Evolutionary conservation across 2,329 filamentous ascomycete genomes (phyloP), one percentile per base, ranked within the genome.

Genomic region (Fusarium sp.): DNA sequence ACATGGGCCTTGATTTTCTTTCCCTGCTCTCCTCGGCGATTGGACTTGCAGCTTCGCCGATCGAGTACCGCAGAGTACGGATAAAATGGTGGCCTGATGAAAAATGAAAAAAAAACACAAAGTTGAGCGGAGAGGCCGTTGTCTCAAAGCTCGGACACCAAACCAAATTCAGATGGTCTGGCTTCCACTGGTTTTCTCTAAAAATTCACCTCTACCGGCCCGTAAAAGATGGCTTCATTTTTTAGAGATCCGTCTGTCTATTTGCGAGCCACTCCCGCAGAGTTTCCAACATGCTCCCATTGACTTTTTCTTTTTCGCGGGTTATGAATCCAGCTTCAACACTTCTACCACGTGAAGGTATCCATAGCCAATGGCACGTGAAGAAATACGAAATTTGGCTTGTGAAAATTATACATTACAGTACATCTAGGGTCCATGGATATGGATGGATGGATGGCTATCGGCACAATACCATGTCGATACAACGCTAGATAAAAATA

Each of bases 401-500:
- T n/a, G 31, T 29, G 31, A 31, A 3, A 7, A 35, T 13, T 35
- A 8, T 6, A 35, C 31, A 15, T n/a, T n/a, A n/a, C n/a, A n/a
- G n/a, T n/a, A n/a, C n/a, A n/a, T n/a, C n/a, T n/a, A n/a, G n/a
- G n/a, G n/a, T n/a, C n/a, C n/a, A n/a, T n/a, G n/a, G n/a, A n/a
- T n/a, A n/a, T n/a, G n/a, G n/a, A n/a, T n/a, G n/a, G n/a, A n/a
- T n/a, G n/a, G n/a, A n/a, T 33, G 13, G 31, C 25, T 33, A 33
- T 33, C 31, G 31, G 31, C 31, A 33, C 15, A 35, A 35, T 35
- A 15, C 33, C 33, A 35, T 35, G 33, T 35, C 33, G n/a, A n/a
- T 8, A 7, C 3, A 20, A 33, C 31, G 31, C 14, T 51, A 11
- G 15, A 37, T 56, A 58, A 64, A 58, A 64, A 64, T 63, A 63